Conservation (phyloP, 2,329 filamentous ascomycete species). For the Lasiodiplodia gonubiensis region DNA sequence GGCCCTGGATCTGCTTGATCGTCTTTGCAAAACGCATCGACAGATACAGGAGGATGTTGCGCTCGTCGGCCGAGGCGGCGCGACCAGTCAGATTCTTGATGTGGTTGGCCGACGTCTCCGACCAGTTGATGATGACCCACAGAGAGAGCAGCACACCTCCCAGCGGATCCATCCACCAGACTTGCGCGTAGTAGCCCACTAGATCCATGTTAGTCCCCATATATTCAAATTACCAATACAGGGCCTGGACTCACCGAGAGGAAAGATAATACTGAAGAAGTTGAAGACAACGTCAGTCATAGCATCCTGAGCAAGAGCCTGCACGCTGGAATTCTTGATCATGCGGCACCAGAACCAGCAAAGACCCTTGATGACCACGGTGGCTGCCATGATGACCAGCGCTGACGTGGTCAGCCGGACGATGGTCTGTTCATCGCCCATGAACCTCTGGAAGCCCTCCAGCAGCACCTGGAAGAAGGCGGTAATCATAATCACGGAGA, state of each 20-base stretch:
- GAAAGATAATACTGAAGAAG: constrained; percentile 85
- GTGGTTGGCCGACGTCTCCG: constrained; percentile 72
- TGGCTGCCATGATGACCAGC: constrained; percentile 79
- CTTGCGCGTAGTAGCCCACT: constrained; percentile 74
- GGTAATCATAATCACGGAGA: constrained; percentile 85
- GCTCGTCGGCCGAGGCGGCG: constrained; percentile 77
- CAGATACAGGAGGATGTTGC: constrained; percentile 85
- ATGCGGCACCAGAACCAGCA: constrained; percentile 90
- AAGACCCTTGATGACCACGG: constrained; percentile 78
- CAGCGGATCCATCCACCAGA: constrained; percentile 85
- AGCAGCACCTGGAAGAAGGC: constrained; percentile 80
- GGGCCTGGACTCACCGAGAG: constrained; percentile 64
- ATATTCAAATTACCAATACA: not conserved
- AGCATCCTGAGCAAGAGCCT: constrained; percentile 73
- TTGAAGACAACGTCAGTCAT: constrained; percentile 88
- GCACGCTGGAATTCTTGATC: constrained; percentile 84
- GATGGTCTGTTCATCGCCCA: constrained; percentile 65
- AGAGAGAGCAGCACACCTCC: constrained; percentile 79
- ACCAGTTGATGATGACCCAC: constrained; percentile 82
- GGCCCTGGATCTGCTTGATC: constrained; percentile 82
- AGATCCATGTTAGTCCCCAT: constrained; percentile 22
- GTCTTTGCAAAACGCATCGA: constrained; percentile 92
- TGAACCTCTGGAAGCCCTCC: constrained; percentile 70
- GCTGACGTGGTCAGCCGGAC: constrained; percentile 76
- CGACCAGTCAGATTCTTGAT: constrained; percentile 82